Percentiles rank a stretch among this genome's conserved stretches.
phyloP scores from a whole-genome alignment of 2,329 filamentous ascomycete genomes.

The Trichothecium sympodiale region DNA sequence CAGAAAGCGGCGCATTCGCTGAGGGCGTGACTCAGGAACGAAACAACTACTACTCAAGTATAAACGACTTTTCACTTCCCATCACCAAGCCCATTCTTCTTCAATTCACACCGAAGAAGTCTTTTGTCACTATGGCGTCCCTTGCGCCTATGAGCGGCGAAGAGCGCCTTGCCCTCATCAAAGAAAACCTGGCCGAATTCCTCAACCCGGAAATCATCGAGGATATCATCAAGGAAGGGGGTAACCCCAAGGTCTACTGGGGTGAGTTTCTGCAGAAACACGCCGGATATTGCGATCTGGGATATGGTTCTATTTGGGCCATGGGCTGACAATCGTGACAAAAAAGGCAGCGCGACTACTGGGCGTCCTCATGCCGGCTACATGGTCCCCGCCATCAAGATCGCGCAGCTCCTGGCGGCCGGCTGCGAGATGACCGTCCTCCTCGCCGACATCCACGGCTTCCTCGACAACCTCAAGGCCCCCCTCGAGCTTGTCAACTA shows the following conservation, averaged over 20 bases:
- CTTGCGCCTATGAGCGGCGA: constrained; percentile 27
- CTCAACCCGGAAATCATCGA: constrained; percentile 79
- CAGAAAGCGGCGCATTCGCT: no score
- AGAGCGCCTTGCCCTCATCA: constrained; percentile 66
- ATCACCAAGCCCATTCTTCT: no score
- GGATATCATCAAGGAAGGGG: constrained; percentile 57
- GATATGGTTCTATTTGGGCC: neutral
- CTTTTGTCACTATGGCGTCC: neutral
- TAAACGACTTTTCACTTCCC: no score
- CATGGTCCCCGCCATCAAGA: constrained; percentile 80
- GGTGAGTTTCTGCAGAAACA: constrained; percentile 33
- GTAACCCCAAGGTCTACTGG: constrained; percentile 75
- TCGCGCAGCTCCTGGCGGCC: constrained; percentile 76
- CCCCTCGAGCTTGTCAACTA: constrained; percentile 78
- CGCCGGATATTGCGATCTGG: no score
- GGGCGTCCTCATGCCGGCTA: constrained; percentile 85
- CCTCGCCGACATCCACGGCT: constrained; percentile 64
- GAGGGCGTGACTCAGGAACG: no score
- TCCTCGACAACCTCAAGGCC: constrained; percentile 75
- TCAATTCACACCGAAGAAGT: no score
- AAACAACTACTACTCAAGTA: no score
- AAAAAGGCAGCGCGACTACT: constrained; percentile 62
- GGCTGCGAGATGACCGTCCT: constrained; percentile 75
- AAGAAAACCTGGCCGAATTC: constrained; percentile 69
- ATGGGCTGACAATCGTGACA: neutral